Evolutionary conservation across 106 monocot species (phyloP).

Genomic region (Phalaenopsis aphrodite): DNA sequence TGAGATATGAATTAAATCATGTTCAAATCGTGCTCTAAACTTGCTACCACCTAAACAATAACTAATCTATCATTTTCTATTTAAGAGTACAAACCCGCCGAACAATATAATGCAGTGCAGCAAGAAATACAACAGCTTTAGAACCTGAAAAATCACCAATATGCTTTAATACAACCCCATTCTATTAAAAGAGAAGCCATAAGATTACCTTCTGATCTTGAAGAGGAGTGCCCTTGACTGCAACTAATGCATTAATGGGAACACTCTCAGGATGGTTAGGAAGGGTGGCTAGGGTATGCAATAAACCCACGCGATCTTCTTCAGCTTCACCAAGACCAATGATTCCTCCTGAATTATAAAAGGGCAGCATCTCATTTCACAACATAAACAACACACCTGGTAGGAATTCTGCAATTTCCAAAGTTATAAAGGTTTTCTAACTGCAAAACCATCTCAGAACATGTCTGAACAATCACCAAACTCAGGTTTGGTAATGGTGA

Average conservation of each 20-base stretch:
- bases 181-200: neutral
- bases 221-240: constrained; percentile 41
- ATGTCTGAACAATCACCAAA: neutral
- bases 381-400: neutral
- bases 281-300: constrained; percentile 39
- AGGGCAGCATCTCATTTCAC: neutral
- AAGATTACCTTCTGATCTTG: constrained; percentile 88
- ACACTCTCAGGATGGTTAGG: too few relatives aligned
- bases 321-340: constrained; percentile 97
- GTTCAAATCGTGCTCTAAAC: neutral
- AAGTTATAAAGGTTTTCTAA: neutral
- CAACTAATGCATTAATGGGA: too few relatives aligned
- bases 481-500: neutral
- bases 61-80: neutral
- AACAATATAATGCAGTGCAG: neutral
- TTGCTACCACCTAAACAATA: neutral
- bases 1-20: too few relatives aligned
- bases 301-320: constrained; percentile 90
- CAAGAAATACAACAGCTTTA: neutral
- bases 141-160: neutral
- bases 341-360: constrained; percentile 59
- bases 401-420: constrained; percentile 1
- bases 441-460: neutral
- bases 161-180: neutral
- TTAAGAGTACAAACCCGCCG: neutral